Evolutionary conservation across 2,329 filamentous ascomycete genomes (phyloP), one percentile per base, ranked within the genome.

Genomic region (Penicillium sp.): DNA sequence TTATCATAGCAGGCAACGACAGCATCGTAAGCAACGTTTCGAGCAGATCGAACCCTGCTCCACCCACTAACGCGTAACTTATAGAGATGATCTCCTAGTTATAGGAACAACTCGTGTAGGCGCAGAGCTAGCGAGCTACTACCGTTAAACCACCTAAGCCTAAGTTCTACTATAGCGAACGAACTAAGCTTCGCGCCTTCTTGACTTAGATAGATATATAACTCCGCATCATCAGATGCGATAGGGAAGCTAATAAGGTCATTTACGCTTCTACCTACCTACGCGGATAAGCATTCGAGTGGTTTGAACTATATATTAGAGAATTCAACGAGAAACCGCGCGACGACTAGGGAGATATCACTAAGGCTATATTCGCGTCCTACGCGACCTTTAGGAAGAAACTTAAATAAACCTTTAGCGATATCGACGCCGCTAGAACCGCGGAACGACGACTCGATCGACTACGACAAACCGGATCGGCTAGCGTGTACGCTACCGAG

Each of bases 391-490:
- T 58, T 34, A 58, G 54, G 25, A 54, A 54, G 37, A 48, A 50
- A 45, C 54, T 60, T 37, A 37, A 60, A 55, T 31, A 49, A 17
- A 60, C 17, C 1, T 60, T 60, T 41, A 34, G 58, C 5, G 50
- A 60, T 51, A 60, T 60, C 17, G 17, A 60, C 11, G 17, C 45
- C 3, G 28, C 28, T 42, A 1, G 22, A 14, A 53, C 39, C 0
- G 20, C 31, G 6, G 22, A 56, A 48, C 7, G 28, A 37, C 14
- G 42, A 35, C 54, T 60, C 28, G 28, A 49, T 14, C 10, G 25
- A 57, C 42, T 60, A 6, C 1, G 17, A 51, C 43, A 60, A 42
- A 60, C 41, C 1, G 34, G 53, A 31, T 60, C 35, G 47, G 57
- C 39, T 35, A 48, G 43, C 17, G 39, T 54, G 22, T 54, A 57